Percentiles rank a stretch among this genome's conserved stretches.
Evolutionary conservation across 2,329 filamentous ascomycete genomes (phyloP).

Genomic region (Colletotrichum somersetense): DNA sequence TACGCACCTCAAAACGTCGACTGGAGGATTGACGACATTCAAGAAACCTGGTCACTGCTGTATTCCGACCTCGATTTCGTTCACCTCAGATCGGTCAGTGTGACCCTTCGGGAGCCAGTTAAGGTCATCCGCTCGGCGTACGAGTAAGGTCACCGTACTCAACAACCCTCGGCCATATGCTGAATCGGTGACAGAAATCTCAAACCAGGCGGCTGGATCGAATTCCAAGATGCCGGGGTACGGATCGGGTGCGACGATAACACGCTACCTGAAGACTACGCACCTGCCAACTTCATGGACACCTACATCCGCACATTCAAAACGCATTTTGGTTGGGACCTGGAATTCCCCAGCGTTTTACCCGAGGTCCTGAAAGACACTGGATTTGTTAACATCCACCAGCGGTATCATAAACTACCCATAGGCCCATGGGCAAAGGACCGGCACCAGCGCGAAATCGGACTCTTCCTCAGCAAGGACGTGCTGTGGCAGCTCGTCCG

Average conservation of each 20-base stretch:
- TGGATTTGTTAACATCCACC: slow-evolving; percentile 53
- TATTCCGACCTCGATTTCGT: slow-evolving; percentile 63
- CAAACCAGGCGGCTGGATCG: slow-evolving; percentile 56
- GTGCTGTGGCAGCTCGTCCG: slow-evolving; percentile 51
- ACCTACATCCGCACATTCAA: slow-evolving; percentile 51
- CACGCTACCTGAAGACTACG: slow-evolving; percentile 40
- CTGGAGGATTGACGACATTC: slow-evolving; percentile 63
- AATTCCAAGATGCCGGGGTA: slow-evolving; percentile 53
- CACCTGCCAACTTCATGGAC: slow-evolving; percentile 47
- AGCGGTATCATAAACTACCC: slow-evolving; percentile 49
- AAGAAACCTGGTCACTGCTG: slow-evolving; percentile 51
- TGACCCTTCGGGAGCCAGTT: slow-evolving; percentile 64
- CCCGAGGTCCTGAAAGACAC: slow-evolving; percentile 47
- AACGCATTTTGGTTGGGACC: slow-evolving; percentile 52
- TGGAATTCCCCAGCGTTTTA: slow-evolving; percentile 48
- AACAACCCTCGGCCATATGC: background rate
- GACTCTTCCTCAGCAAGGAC: slow-evolving; percentile 52
- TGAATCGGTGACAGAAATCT: slow-evolving; percentile 47
- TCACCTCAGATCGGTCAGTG: slow-evolving; percentile 64
- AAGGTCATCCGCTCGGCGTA: slow-evolving; percentile 63
- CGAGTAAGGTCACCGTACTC: slow-evolving; percentile 47
- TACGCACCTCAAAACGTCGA: slow-evolving; percentile 69
- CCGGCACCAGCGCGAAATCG: slow-evolving; percentile 52
- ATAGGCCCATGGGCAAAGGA: slow-evolving; percentile 56
- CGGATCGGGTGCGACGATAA: slow-evolving; percentile 51